phyloP scores from a whole-genome alignment of 371 early-diverging fungal genomes.

The Batrachochytrium dendrobatidis region DNA sequence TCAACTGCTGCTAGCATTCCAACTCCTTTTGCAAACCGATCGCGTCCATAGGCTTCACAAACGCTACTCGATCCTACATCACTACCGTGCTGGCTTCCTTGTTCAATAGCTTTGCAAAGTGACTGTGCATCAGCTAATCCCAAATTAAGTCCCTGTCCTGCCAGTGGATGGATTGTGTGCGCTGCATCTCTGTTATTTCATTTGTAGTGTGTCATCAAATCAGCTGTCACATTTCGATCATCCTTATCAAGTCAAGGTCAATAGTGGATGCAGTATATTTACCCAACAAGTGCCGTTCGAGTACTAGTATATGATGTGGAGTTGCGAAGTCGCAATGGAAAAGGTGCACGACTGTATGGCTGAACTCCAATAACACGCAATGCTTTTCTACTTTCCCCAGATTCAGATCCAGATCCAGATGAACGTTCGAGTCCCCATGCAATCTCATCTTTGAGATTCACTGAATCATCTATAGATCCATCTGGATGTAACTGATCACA shows the following conservation, averaged over 20 bases:
- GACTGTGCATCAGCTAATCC: conserved; percentile 80
- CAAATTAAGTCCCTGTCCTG: conserved; percentile 93
- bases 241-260: background rate
- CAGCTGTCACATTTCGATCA: background rate
- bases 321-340: conserved; percentile 78
- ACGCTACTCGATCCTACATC: conserved; percentile 63
- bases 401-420: conserved; percentile 22
- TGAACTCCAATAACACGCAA: conserved; percentile 59
- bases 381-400: conserved; percentile 29
- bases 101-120: conserved; percentile 53
- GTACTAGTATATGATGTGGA: conserved; percentile 64
- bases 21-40: conserved; percentile 70
- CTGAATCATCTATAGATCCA: conserved; percentile 8
- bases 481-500: conserved; percentile 43
- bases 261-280: conserved; percentile 5
- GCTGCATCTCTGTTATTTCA: conserved; percentile 75
- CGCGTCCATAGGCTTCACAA: conserved; percentile 66
- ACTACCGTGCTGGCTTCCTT: conserved; percentile 60
- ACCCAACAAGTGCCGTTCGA: conserved; percentile 86
- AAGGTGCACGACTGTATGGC: conserved; percentile 66
- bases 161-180: conserved; percentile 93
- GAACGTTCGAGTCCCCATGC: conserved; percentile 57
- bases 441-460: conserved; percentile 51
- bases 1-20: conserved; percentile 82
- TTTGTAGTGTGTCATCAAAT: background rate